Base-by-base conservation (phyloP, 495 filamentous ascomycete genomes). In the Hypoxylon lienhwacheense region DNA sequence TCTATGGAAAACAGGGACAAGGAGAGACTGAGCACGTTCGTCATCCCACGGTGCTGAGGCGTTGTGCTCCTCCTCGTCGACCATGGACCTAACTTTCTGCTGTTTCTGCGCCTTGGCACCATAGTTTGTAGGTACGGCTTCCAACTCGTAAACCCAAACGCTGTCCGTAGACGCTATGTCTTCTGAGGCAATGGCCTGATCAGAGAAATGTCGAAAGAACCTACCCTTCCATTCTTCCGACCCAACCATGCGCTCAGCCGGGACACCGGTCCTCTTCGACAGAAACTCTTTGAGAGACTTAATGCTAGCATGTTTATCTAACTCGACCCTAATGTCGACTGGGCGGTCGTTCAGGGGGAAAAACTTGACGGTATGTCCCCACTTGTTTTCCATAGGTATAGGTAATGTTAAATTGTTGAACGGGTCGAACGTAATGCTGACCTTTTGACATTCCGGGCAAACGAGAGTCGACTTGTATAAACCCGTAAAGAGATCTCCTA, bases 361-460 rank as follows among this genome's bases (percentile, higher is more conserved):
- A 70, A 85, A 96, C 52, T 77, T 84, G 40, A 97, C 73, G 2
- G 81, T 73, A 49, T 85, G 84, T 44, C 71, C 78, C 84, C 88
- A 93, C 15, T 86, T 73, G 44, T 84, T 88, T 60, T 90, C 85
- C 48, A 95, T 81, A 0, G 93, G 95, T 22, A 98, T 73, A 48
- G 93, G 95, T 17, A 98, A 73, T 0, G 95, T 96, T 22, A 97
- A 70, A 49, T 90, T 93, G 73, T 89, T 97, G 79, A 95, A 98
- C 1, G 93, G 93, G 72, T 98, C 93, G 59, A 98, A 97, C 3
- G 93, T 98, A 55, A 98, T 96, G 78, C 90, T 96, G 71, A 96
- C 86, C 74, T 98, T 98, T 47, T 86, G 79, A 66, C 93, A 98
- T 6, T 74, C 81, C 1, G 92, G 95, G 66, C 93, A 98, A 50